Evolutionary conservation across 2,329 filamentous ascomycete species (phyloP).

Genomic region (Exophiala alcalophila): DNA sequence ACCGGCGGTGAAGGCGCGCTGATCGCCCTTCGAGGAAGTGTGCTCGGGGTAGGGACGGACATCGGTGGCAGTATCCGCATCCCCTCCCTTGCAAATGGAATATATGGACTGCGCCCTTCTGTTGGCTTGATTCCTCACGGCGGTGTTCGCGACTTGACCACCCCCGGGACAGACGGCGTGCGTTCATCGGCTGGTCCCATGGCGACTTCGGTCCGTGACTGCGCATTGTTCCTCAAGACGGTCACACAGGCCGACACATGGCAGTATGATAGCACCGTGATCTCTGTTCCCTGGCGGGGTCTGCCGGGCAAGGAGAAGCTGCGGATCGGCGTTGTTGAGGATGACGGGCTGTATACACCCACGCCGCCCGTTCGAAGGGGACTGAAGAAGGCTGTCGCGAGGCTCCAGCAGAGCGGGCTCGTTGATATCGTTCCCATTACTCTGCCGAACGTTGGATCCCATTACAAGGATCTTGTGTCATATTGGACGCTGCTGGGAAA

Average conservation of each 20-base stretch:
- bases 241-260: conserved; percentile 42
- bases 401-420: conserved; percentile 39
- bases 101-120: conserved; percentile 52
- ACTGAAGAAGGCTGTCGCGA: conserved; percentile 39
- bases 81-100: conserved; percentile 50
- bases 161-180: conserved; percentile 50
- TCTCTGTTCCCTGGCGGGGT: conserved; percentile 48
- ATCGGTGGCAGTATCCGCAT: conserved; percentile 49
- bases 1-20: conserved; percentile 63
- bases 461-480: conserved; percentile 15
- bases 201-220: conserved; percentile 31
- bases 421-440: conserved; percentile 51
- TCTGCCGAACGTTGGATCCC: conserved; percentile 8
- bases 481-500: conserved; percentile 14
- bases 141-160: conserved; percentile 48
- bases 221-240: conserved; percentile 32
- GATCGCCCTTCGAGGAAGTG: conserved; percentile 55
- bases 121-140: conserved; percentile 50
- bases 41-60: conserved; percentile 62
- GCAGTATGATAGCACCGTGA: conserved; percentile 48
- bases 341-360: conserved; percentile 36
- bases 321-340: conserved; percentile 42
- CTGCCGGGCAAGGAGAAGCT: conserved; percentile 27
- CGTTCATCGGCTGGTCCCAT: conserved; percentile 45
- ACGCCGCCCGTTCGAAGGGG: conserved; percentile 40